Conservation (phyloP, 345 rosid genomes). For the Aurinia saxatilis region DNA sequence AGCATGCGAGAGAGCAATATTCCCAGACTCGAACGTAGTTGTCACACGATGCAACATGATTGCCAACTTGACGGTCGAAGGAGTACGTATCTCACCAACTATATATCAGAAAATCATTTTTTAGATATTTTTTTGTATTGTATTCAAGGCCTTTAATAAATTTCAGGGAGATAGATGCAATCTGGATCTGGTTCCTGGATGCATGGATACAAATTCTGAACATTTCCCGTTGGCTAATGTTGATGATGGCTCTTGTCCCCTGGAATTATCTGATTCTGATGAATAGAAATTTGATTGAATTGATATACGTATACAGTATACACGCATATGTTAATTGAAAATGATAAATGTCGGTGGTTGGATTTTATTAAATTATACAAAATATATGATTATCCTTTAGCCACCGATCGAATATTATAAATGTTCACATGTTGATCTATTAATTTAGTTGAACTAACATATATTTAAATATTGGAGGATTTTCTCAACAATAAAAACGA, state of each 20-base stretch:
- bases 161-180: constrained; percentile 81
- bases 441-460: constrained; percentile 22
- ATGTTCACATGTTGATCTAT: background rate
- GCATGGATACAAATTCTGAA: constrained; percentile 68
- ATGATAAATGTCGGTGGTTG: background rate
- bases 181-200: constrained; percentile 63
- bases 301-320: background rate
- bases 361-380: background rate
- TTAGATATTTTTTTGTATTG: background rate
- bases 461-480: background rate
- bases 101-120: background rate
- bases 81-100: constrained; percentile 43
- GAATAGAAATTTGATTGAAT: background rate
- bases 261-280: constrained; percentile 45
- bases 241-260: constrained; percentile 77
- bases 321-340: constrained; percentile 1
- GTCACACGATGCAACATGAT: no score
- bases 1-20: constrained; percentile 83
- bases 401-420: background rate
- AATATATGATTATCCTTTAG: background rate
- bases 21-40: constrained; percentile 64
- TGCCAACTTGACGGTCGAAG: constrained; percentile 69
- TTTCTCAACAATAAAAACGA: background rate
- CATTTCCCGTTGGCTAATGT: constrained; percentile 67
- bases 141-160: background rate